A percentile compares a stretch with the other conserved stretches of the same genome.
These are phyloP conservation scores for Neofusicoccum laricinum DNA, from an alignment of 2,329 filamentous ascomycete species.

Conservation along the genomic window DNA sequence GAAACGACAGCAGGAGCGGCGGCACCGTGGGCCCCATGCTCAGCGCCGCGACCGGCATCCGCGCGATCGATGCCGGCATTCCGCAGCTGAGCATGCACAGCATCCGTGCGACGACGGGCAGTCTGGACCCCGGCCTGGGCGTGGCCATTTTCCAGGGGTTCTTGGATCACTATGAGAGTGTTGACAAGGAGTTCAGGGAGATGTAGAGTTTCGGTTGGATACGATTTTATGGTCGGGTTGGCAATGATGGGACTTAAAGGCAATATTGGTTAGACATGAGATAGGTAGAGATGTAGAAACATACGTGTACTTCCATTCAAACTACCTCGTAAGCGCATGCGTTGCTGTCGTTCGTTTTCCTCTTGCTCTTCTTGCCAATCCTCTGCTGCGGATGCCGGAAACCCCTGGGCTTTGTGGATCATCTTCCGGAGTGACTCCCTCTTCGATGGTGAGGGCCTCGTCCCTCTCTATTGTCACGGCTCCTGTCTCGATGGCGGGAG, in stretches of 20 bases:
- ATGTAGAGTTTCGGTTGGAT: not conserved
- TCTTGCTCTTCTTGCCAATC: no score
- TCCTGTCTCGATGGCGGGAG: no score
- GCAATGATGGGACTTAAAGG: not conserved
- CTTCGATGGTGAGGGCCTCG: no score
- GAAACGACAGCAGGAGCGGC: conserved; percentile 84
- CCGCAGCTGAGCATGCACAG: conserved; percentile 93
- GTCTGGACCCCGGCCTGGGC: conserved; percentile 80
- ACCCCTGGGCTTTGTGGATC: no score
- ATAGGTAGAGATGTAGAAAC: not conserved
- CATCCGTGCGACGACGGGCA: conserved; percentile 83
- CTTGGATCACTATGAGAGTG: conserved; percentile 78
- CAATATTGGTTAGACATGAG: no score
- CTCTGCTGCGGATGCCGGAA: no score
- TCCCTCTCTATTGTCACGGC: no score
- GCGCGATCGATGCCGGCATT: conserved; percentile 83
- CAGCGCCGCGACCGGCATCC: conserved; percentile 73
- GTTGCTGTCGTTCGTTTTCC: no score
- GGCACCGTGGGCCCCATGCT: conserved; percentile 96
- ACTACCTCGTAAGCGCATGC: no score
- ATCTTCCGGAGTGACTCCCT: no score
- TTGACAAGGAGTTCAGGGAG: conserved; percentile 71
- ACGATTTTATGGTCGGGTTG: not conserved
- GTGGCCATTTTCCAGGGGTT: conserved; percentile 88
- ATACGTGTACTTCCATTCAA: not conserved